Base-by-base conservation (phyloP, 2,329 filamentous ascomycete genomes). In the Xylariaceae sp. region DNA sequence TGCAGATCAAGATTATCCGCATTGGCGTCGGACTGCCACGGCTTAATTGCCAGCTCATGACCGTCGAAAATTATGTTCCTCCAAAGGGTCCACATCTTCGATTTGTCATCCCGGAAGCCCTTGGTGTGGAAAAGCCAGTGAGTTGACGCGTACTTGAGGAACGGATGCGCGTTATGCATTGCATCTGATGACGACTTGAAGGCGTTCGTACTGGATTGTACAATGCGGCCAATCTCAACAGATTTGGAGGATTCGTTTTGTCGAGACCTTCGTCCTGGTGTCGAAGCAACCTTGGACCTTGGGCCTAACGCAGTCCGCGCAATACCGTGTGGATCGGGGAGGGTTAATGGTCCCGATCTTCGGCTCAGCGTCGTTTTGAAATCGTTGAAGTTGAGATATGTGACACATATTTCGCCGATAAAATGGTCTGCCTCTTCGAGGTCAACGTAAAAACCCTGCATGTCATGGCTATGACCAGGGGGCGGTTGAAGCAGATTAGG, bases 371-470 rank as follows among this genome's bases (percentile, higher is more conserved):
- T 63, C 1, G 66, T 71, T 52, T 76, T 69, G 48, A 77, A 77
- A 48, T 77, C 73, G 45, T 69, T 72, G 53, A 75, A 75, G 8
- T 72, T 63, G 15, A 78, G 70, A 60, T 77, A 78, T 0, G 73
- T 74, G 11, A 76, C 50, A 60, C 75, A 77, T 51, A 74, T 69
- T 37, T 75, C 71, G 2, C 73, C 73, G 47, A 73, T 57, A 4
- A 66, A 51, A 37, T 68, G 65, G 56, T 77, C 66, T 1, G 65
- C 68, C 11, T 69, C 62, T 11, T 63, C 30, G 2, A 63, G 5
- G 6, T 69, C 49, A 15, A 76, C 61, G 52, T 63, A 61, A 56
- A 73, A 72, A 30, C 23, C 23, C 23, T 4, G 23, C 9, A 35
- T 50, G 8, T 4, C 13, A 30, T 30, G 3, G 11, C 35, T 13